Evolutionary conservation across 2,329 filamentous ascomycete species (phyloP).

Genomic region (Ascochyta koolunga): DNA sequence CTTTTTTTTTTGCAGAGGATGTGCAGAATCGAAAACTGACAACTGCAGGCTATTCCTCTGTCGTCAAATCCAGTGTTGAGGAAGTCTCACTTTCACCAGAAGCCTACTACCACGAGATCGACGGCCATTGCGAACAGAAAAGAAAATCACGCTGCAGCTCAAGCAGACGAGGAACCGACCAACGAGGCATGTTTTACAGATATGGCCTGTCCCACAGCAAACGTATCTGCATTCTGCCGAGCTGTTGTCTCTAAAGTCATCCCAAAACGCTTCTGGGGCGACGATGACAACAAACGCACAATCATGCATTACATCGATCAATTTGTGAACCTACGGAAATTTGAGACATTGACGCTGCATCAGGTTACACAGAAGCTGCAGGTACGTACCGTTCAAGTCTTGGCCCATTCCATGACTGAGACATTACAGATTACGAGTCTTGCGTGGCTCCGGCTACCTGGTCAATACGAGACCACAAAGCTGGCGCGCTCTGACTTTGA

Average conservation of each 20-base stretch:
- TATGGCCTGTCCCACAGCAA: constrained; percentile 68
- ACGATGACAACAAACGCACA: constrained; percentile 65
- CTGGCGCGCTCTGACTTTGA: constrained; percentile 72
- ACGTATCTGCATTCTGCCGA: constrained; percentile 86
- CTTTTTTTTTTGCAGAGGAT: background rate
- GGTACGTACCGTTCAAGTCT: constrained; percentile 53
- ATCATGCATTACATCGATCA: constrained; percentile 74
- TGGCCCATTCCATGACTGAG: constrained; percentile 21
- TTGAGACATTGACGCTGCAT: constrained; percentile 81
- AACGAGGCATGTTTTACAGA: constrained; percentile 60
- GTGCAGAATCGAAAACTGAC: constrained; percentile 19
- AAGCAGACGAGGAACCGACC: background rate
- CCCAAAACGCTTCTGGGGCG: constrained; percentile 77
- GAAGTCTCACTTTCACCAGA: constrained; percentile 29
- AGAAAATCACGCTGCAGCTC: background rate
- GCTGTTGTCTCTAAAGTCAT: constrained; percentile 75
- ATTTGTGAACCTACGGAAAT: constrained; percentile 79
- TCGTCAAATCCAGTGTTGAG: constrained; percentile 36
- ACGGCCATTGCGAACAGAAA: constrained; percentile 9
- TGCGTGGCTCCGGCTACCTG: constrained; percentile 72
- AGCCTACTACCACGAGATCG: constrained; percentile 9
- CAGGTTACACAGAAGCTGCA: constrained; percentile 77
- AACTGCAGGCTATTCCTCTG: constrained; percentile 29
- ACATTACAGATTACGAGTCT: constrained; percentile 66
- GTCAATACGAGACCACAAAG: constrained; percentile 55